phyloP scores from a whole-genome alignment of 2,329 filamentous ascomycete genomes.

The Verticillium tricorpus region DNA sequence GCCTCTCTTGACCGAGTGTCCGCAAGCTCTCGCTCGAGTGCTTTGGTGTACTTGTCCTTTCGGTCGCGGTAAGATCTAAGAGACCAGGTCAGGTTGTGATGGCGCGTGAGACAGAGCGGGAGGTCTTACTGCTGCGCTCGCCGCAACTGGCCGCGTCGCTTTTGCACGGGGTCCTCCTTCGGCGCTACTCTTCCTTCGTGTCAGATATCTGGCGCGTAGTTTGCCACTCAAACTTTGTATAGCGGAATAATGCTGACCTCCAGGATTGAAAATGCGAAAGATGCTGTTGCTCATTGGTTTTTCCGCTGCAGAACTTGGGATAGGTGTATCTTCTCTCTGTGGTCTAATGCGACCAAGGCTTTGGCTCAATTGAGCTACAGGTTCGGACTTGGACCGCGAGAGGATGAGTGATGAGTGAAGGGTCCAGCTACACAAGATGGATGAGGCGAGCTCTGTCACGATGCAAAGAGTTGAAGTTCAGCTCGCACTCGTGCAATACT shows the following conservation, averaged over 20 bases:
- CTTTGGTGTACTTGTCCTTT: slow-evolving; percentile 22
- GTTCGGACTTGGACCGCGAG: too few species aligned
- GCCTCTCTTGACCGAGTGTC: slow-evolving; percentile 3
- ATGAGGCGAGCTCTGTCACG: too few species aligned
- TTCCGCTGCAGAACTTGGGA: neutral
- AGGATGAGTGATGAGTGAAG: too few species aligned
- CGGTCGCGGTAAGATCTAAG: slow-evolving; percentile 23
- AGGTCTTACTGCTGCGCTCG: slow-evolving; percentile 20
- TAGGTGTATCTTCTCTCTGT: neutral
- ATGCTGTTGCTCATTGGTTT: slow-evolving; percentile 10
- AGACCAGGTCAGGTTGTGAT: neutral
- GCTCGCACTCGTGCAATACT: neutral
- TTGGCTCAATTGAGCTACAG: too few species aligned
- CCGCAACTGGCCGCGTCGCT: slow-evolving; percentile 21
- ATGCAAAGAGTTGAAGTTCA: neutral
- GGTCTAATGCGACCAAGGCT: too few species aligned
- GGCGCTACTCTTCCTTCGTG: slow-evolving; percentile 7
- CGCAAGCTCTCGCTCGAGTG: slow-evolving; percentile 20
- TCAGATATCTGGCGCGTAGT: neutral
- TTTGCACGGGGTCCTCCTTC: slow-evolving; percentile 19
- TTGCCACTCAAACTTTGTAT: neutral
- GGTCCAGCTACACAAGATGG: too few species aligned
- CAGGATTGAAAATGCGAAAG: slow-evolving; percentile 29
- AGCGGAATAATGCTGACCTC: slow-evolving; percentile 13
- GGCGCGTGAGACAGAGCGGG: neutral